Evolutionary conservation across 768 basidiomycete genomes (phyloP).

Genomic region (Podaxis rugospora): DNA sequence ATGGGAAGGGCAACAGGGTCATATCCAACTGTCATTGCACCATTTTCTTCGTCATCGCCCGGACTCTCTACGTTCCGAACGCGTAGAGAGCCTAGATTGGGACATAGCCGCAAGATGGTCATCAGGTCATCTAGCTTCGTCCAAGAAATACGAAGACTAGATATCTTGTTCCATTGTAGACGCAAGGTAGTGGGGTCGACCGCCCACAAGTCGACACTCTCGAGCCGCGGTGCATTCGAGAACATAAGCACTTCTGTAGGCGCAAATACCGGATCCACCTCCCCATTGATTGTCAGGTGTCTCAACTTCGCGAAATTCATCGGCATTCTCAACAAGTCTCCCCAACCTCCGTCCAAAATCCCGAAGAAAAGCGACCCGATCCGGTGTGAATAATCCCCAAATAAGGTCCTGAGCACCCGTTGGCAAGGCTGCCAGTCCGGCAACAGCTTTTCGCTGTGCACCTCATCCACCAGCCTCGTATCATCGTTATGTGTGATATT

Average conservation of each 20-base stretch:
- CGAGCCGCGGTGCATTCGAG: neutral
- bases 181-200: slow-evolving; percentile 5
- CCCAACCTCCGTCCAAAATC: slow-evolving; percentile 12
- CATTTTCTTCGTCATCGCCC: neutral
- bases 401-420: slow-evolving; percentile 4
- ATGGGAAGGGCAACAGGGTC: neutral
- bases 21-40: neutral
- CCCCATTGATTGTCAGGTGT: slow-evolving; percentile 8
- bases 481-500: slow-evolving; percentile 10
- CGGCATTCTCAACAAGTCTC: slow-evolving; percentile 7
- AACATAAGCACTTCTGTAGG: slow-evolving; percentile 6
- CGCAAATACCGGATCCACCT: slow-evolving; percentile 9
- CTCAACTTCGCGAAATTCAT: slow-evolving; percentile 2
- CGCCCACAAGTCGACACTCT: slow-evolving; percentile 10
- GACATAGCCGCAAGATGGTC: neutral
- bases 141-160: slow-evolving; percentile 7
- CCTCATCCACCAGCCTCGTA: slow-evolving; percentile 10
- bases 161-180: slow-evolving; percentile 1
- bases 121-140: slow-evolving; percentile 1
- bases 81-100: slow-evolving; percentile 2
- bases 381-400: neutral
- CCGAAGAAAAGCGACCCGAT: slow-evolving; percentile 10
- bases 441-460: slow-evolving; percentile 11
- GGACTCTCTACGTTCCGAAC: slow-evolving; percentile 2
- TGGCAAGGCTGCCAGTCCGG: slow-evolving; percentile 11